Conservation (phyloP, 179 eudicot species). For the Vitellaria paradoxa region DNA sequence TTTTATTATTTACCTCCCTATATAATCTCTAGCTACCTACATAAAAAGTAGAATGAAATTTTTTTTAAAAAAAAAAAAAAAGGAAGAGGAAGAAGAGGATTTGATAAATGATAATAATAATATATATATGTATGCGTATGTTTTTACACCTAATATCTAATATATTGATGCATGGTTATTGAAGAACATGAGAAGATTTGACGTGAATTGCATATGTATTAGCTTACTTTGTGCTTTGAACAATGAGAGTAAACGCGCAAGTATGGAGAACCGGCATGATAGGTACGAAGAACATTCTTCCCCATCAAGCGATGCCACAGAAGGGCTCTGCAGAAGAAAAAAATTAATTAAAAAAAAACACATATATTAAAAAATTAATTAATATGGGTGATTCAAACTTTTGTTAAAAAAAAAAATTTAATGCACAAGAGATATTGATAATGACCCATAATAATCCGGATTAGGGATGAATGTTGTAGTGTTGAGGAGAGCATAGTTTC, state of each 20-base stretch:
- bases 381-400: too few species aligned
- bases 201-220: background rate
- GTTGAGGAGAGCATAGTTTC: slow-evolving; percentile 59
- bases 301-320: slow-evolving; percentile 70
- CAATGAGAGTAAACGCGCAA: slow-evolving; percentile 56
- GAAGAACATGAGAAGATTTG: background rate
- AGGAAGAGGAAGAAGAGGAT: too few species aligned
- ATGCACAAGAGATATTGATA: background rate
- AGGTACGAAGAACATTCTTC: slow-evolving; percentile 32
- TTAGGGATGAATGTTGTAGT: slow-evolving; percentile 56
- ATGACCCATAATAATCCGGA: slow-evolving; percentile 65
- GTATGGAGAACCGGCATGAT: slow-evolving; percentile 33
- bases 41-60: too few species aligned
- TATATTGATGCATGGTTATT: too few species aligned
- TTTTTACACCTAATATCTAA: too few species aligned
- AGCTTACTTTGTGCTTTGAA: slow-evolving; percentile 34
- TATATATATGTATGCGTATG: too few species aligned
- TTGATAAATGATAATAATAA: too few species aligned
- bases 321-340: slow-evolving; percentile 34
- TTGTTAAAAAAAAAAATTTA: too few species aligned
- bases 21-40: too few species aligned
- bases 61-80: too few species aligned
- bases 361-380: too few species aligned
- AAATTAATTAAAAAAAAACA: background rate
- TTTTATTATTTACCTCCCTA: too few species aligned